Percentiles rank a stretch among this genome's conserved stretches.
These are phyloP conservation scores for Opeltia flavorubescens DNA, from an alignment of 495 filamentous ascomycete species.

Conservation along the genomic window DNA sequence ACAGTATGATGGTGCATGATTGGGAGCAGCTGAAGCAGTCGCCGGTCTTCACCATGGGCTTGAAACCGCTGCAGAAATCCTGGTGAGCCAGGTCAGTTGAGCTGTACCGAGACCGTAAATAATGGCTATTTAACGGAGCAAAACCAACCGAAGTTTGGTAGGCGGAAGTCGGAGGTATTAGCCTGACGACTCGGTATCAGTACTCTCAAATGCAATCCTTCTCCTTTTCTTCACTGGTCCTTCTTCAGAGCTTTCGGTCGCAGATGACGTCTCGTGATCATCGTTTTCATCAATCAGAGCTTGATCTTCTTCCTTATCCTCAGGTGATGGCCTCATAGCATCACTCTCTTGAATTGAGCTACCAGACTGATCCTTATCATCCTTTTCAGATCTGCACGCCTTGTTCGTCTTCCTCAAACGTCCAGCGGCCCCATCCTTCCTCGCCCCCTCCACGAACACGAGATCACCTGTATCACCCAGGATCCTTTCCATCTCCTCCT, in stretches of 20 bases:
- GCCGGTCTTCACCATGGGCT: slow-evolving; percentile 16
- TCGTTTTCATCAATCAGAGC: not conserved
- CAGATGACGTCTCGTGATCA: not conserved
- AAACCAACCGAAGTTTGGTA: too few species aligned
- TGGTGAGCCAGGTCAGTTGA: not conserved
- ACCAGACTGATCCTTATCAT: slow-evolving; percentile 6
- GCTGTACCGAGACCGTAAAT: too few species aligned
- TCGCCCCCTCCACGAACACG: slow-evolving; percentile 54
- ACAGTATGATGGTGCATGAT: slow-evolving; percentile 31
- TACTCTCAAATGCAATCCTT: not conserved
- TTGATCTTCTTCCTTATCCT: not conserved
- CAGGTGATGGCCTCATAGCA: too few species aligned
- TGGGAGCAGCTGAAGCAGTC: slow-evolving; percentile 25
- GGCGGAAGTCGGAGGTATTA: too few species aligned
- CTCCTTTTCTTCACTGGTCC: not conserved
- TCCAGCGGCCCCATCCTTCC: slow-evolving; percentile 8
- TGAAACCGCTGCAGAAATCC: not conserved
- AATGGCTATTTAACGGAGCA: too few species aligned
- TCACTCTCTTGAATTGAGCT: too few species aligned
- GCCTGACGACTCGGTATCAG: slow-evolving; percentile 5
- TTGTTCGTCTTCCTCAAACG: not conserved
- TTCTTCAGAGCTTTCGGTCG: not conserved
- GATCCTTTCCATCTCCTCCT: slow-evolving; percentile 51
- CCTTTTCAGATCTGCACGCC: not conserved
- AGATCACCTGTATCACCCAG: slow-evolving; percentile 62